phyloP scores from a whole-genome alignment of 2,329 filamentous ascomycete species.

The Aspergillus sp. region DNA sequence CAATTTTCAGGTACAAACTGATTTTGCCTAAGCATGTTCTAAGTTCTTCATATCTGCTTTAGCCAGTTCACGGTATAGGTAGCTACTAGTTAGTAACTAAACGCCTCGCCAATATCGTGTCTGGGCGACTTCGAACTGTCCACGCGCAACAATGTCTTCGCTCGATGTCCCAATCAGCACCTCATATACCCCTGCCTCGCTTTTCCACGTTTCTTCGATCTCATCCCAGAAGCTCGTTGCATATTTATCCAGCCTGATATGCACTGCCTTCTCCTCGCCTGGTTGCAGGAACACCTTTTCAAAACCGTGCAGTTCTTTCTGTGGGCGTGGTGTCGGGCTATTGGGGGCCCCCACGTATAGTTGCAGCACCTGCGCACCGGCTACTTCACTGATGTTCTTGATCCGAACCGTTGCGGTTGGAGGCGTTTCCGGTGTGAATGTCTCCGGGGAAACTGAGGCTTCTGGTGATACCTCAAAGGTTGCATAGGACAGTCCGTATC shows the following conservation, averaged over 20 bases:
- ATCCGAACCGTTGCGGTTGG: slow-evolving; percentile 46
- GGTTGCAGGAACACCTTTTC: slow-evolving; percentile 42
- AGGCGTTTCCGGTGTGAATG: slow-evolving; percentile 43
- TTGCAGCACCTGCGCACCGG: slow-evolving; percentile 54
- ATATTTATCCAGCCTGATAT: slow-evolving; percentile 33
- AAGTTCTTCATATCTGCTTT: too few relatives aligned
- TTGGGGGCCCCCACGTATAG: slow-evolving; percentile 36
- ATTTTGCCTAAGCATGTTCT: too few relatives aligned
- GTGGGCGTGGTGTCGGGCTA: slow-evolving; percentile 35
- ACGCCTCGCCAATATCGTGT: slow-evolving; percentile 27
- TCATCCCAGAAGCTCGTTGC: slow-evolving; percentile 46
- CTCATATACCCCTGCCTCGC: slow-evolving; percentile 38
- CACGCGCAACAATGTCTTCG: slow-evolving; percentile 20
- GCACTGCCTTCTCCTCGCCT: slow-evolving; percentile 32
- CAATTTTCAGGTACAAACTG: neutral
- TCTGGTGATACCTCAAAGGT: slow-evolving; percentile 57
- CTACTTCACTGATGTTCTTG: slow-evolving; percentile 53
- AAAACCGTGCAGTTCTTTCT: slow-evolving; percentile 48
- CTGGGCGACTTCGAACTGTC: slow-evolving; percentile 18
- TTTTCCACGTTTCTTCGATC: slow-evolving; percentile 40
- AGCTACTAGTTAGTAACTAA: neutral
- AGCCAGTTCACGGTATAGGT: too few relatives aligned
- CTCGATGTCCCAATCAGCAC: slow-evolving; percentile 38
- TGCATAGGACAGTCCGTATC: slow-evolving; percentile 68
- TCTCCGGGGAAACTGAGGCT: slow-evolving; percentile 44